Base-by-base conservation (phyloP, 2,329 filamentous ascomycete species). In the Exophiala sp. region DNA sequence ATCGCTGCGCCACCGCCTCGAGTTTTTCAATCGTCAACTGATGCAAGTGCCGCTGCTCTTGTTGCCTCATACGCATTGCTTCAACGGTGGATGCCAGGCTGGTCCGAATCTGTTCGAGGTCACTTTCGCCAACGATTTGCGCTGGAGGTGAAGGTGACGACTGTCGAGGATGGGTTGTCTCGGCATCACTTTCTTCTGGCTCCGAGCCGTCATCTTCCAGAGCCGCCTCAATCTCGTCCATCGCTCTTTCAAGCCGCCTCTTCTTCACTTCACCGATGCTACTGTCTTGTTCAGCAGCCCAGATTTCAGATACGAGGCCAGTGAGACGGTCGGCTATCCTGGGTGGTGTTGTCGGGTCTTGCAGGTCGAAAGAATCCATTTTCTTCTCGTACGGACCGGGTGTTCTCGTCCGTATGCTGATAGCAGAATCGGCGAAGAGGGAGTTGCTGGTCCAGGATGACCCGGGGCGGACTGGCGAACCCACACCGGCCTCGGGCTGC, bases 381-480 rank as follows among this genome's bases (percentile, higher is more conserved):
- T 49, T 32, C 48, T 58, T 49, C 14, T 58, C 53, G 13, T 40
- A 21, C 13, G 40, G 32, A 13, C 39, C 50, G 13, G 57, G 57
- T 19, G 56, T 57, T 16, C 43, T 42, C 9, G 52, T 52, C 24
- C 61, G 56, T 43, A 65, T 50, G 40, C 61, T 56, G 56, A 63
- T 61, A 45, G 62, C 56, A 46, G 56, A 59, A 53, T 62, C 59
- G 49, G 62, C 51, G 52, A 62, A 60, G 47, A 62, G 53, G 13
- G 58, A 60, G 44, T 50, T 46, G 38, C 42, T 50, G 29, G 58
- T 60, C 49, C 30, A 57, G 7, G 48, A 46, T 37, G 57, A 60
- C 34, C 53, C 37, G n/a, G 58, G 55, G 13, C 53, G 49, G 18
- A 35, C 50, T 32, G 49, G 51, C 5, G 54, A 52, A 16, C 37